Percentiles rank a stretch among this genome's conserved stretches.
phyloP scores from a whole-genome alignment of 192 early-diverging fungal genomes.

The Podochytrium sp. region DNA sequence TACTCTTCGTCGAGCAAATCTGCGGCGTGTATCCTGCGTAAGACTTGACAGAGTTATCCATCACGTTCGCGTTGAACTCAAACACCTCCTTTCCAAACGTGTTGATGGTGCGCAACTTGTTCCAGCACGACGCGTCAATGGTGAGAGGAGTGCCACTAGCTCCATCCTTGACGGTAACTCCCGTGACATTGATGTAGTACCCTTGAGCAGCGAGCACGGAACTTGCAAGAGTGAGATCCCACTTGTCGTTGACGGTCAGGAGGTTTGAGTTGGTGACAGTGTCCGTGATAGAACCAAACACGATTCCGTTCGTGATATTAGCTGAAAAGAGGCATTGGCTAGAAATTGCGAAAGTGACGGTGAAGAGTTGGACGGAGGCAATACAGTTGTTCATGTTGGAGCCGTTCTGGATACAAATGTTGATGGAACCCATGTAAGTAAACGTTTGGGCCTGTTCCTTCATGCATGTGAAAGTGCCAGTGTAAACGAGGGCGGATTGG shows the following conservation, averaged over 20 bases:
- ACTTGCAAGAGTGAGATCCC: background rate
- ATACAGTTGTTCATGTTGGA: too few species aligned
- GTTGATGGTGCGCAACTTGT: background rate
- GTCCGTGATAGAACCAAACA: background rate
- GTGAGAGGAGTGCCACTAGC: background rate
- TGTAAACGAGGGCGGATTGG: too few species aligned
- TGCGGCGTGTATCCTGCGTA: background rate
- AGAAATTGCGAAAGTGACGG: background rate
- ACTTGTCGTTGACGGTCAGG: background rate
- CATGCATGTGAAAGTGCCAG: too few species aligned
- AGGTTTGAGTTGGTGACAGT: background rate
- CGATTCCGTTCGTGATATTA: background rate
- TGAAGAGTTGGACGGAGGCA: background rate
- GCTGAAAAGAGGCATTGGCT: background rate
- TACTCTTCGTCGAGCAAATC: background rate
- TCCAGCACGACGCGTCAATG: background rate
- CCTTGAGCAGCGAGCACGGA: background rate
- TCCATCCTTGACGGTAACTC: background rate
- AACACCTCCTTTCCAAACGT: background rate
- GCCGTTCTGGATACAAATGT: too few species aligned
- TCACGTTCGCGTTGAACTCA: background rate
- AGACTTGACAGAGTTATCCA: background rate
- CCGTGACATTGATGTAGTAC: background rate
- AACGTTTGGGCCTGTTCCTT: too few species aligned
- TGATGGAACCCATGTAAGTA: too few species aligned